Evolutionary conservation across 2,329 filamentous ascomycete species (phyloP), one percentile per base, ranked within the genome.

Genomic region (Geoglossum cookeanum): DNA sequence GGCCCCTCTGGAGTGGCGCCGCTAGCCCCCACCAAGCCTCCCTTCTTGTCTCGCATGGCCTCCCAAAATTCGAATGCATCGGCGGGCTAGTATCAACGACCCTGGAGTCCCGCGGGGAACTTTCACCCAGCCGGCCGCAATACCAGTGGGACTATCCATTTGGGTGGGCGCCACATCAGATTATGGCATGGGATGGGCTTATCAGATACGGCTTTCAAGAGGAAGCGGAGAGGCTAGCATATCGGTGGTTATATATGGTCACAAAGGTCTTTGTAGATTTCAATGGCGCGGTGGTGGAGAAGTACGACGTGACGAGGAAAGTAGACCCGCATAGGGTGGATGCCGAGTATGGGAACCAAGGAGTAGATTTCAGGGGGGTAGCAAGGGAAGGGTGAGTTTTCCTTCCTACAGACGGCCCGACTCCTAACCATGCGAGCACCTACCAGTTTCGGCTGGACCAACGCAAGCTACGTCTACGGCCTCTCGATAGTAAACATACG

Each of bases 111-210:
- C 85, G 92, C 49, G 92, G 92, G 45, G 74, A 76, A 35, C 75
- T 95, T 60, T 83, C 85, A 11, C 71, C 96, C 44, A 80, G 90
- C 63, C 79, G 91, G 53, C 92, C 92, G 6, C 97, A 96, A 69
- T 82, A 92, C 63, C 92, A 98, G 68, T 98, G 92, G 92, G 92
- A 98, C 68, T 97, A 89, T 68, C 92, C 92, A 0, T 97, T 92
- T 67, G 92, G 92, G 59, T 98, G 92, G 92, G 92, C 92, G 57
- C 92, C 92, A 35, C 92, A 98, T 74, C 92, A 98, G 74, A 97
- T 98, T 73, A 80, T 98, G 47, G 91, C 92, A 0, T 98, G 92
- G 92, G 90, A 87, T 0, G 92, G 90, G 2, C 74, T 98, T 59
- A 79, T 89, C 65, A 84, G 90, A 17, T 98, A 97, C 67, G 89